Conservation (phyloP, 2,329 filamentous ascomycete species). For the Epichloe brachyelytri region DNA sequence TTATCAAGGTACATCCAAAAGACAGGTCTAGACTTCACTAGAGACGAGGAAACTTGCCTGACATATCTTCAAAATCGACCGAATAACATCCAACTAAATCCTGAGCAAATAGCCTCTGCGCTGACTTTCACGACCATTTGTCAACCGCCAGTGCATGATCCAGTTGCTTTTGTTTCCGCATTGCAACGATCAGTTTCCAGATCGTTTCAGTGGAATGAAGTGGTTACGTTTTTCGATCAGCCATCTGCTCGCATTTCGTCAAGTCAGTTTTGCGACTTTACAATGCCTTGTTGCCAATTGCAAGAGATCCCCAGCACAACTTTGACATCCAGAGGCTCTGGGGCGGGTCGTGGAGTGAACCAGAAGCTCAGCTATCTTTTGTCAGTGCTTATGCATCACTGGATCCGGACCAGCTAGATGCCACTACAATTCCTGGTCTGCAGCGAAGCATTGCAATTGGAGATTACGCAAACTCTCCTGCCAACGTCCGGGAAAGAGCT, state of each 20-base stretch:
- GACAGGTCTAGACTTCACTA: constrained; percentile 61
- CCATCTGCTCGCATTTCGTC: constrained; percentile 63
- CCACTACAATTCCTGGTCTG: constrained; percentile 71
- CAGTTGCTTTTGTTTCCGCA: constrained; percentile 45
- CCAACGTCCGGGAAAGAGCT: constrained; percentile 39
- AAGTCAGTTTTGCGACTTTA: constrained; percentile 74
- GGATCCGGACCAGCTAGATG: constrained; percentile 63
- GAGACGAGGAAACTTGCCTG: constrained; percentile 55
- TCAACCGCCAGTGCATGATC: constrained; percentile 39
- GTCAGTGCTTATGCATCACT: constrained; percentile 75
- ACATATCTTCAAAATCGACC: constrained; percentile 40
- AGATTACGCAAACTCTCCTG: constrained; percentile 37
- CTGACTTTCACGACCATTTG: constrained; percentile 55
- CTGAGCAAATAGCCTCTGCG: constrained; percentile 71
- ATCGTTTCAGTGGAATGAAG: constrained; percentile 56
- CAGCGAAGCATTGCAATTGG: constrained; percentile 60
- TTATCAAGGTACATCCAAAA: constrained; percentile 59
- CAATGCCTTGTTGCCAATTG: constrained; percentile 61
- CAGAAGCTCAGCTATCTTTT: constrained; percentile 86
- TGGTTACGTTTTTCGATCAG: constrained; percentile 71
- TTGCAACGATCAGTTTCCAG: constrained; percentile 48
- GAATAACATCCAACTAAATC: constrained; percentile 49
- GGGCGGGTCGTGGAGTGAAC: constrained; percentile 80
- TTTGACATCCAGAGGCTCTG: constrained; percentile 83
- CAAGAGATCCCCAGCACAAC: constrained; percentile 31